phyloP scores from a whole-genome alignment of 495 filamentous ascomycete species.

The Aspergillus ostianus region DNA sequence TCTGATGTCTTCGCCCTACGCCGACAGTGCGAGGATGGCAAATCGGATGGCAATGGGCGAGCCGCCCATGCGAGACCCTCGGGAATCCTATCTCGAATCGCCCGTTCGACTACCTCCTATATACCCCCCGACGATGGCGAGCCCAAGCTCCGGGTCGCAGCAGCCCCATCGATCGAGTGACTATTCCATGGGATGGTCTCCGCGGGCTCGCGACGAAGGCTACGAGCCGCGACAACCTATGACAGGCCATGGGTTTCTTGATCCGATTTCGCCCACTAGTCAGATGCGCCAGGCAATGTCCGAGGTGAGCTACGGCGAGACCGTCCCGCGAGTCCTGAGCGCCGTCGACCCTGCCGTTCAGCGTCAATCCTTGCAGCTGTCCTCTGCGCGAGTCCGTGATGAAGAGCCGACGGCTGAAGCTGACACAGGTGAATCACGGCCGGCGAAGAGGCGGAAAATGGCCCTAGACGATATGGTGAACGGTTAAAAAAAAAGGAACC shows the following conservation, averaged over 20 bases:
- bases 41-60: slow-evolving; percentile 31
- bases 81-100: slow-evolving; percentile 35
- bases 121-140: slow-evolving; percentile 30
- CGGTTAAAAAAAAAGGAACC: slow-evolving; percentile 21
- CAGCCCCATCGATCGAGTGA: slow-evolving; percentile 40
- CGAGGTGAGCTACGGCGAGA: slow-evolving; percentile 24
- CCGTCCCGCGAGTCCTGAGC: slow-evolving; percentile 26
- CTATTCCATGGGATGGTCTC: slow-evolving; percentile 33
- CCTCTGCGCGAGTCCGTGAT: slow-evolving; percentile 15
- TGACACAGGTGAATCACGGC: slow-evolving; percentile 44
- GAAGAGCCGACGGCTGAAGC: slow-evolving; percentile 22
- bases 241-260: slow-evolving; percentile 23
- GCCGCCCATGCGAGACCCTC: slow-evolving; percentile 28
- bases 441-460: slow-evolving; percentile 73
- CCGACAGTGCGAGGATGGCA: slow-evolving; percentile 23
- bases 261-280: slow-evolving; percentile 33
- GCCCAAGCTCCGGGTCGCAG: slow-evolving; percentile 26
- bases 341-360: slow-evolving; percentile 23
- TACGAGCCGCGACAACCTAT: slow-evolving; percentile 22
- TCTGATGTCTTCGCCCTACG: slow-evolving; percentile 29
- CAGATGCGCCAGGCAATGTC: slow-evolving; percentile 20
- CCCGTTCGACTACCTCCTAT: slow-evolving; percentile 47
- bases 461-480: slow-evolving; percentile 49
- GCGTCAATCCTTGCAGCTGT: slow-evolving; percentile 18
- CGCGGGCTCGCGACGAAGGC: slow-evolving; percentile 24